These are phyloP conservation scores for Coriolopsis trogii DNA, from an alignment of 1,284 basidiomycete genomes.

Conservation along the genomic window DNA sequence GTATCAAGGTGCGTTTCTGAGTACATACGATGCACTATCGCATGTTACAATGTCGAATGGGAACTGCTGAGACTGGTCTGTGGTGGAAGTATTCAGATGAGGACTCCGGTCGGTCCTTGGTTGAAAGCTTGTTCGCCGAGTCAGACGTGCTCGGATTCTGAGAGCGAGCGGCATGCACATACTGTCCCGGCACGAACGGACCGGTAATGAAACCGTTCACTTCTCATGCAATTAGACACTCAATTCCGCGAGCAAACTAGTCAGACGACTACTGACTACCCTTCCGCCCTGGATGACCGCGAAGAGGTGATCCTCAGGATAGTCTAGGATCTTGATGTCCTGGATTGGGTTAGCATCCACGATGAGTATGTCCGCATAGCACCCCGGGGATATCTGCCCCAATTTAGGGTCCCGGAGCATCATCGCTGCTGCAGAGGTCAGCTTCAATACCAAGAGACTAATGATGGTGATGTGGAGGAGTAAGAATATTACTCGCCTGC, in stretches of 20 bases:
- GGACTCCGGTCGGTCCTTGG: no score
- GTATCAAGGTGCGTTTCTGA: neutral
- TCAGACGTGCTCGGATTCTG: no score
- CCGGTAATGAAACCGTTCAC: no score
- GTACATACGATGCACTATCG: no score
- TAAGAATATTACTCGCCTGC: slow-evolving; percentile 33
- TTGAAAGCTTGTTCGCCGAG: no score
- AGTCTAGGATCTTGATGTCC: slow-evolving; percentile 47
- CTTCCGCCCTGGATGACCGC: slow-evolving; percentile 43
- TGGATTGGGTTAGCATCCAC: slow-evolving; percentile 47
- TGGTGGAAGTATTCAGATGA: no score
- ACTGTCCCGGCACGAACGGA: no score
- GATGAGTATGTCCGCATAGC: slow-evolving; percentile 46
- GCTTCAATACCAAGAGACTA: slow-evolving; percentile 26
- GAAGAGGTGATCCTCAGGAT: slow-evolving; percentile 39
- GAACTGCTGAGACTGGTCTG: no score
- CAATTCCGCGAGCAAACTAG: no score
- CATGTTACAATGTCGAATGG: no score
- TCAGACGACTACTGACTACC: slow-evolving; percentile 37
- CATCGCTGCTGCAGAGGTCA: slow-evolving; percentile 36
- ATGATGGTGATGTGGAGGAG: neutral
- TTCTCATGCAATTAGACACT: neutral
- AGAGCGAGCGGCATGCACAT: no score
- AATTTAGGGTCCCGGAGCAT: slow-evolving; percentile 40
- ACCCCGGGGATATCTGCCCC: slow-evolving; percentile 29